These are phyloP conservation scores for Barbarea vulgaris DNA, from an alignment of 345 rosid genomes.

Conservation along the genomic window DNA sequence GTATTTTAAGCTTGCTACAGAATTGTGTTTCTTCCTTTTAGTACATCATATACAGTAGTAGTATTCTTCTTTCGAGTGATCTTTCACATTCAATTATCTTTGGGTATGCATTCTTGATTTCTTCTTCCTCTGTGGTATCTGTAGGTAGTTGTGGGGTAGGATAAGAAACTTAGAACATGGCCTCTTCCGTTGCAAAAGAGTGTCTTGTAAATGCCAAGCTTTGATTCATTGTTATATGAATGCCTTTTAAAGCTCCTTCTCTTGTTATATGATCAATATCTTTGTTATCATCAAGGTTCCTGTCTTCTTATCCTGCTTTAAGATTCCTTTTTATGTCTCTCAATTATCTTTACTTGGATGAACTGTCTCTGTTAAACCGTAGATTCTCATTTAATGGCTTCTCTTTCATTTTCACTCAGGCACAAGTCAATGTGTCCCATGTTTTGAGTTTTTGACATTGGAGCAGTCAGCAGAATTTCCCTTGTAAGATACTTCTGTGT, in stretches of 20 bases:
- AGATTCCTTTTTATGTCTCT: conserved; percentile 9
- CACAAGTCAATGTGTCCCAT: not conserved
- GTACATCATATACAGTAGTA: not conserved
- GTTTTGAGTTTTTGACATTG: not conserved
- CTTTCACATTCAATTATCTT: not conserved
- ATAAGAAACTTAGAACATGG: not conserved
- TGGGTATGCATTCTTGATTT: conserved; percentile 5
- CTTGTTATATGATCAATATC: not conserved
- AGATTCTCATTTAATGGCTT: not conserved
- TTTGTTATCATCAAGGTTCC: not conserved
- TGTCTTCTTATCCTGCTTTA: conserved; percentile 8
- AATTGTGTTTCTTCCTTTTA: not conserved
- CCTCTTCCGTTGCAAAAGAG: not conserved
- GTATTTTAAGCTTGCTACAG: not conserved
- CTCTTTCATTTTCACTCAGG: conserved; percentile 8
- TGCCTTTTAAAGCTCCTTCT: not conserved
- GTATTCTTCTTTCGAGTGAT: not conserved
- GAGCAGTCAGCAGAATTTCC: not conserved
- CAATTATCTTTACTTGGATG: not conserved
- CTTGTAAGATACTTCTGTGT: not conserved
- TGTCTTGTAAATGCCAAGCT: not conserved
- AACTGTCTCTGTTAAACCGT: not conserved
- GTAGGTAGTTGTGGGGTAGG: conserved; percentile 7
- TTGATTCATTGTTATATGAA: not conserved
- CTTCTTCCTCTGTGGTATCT: not conserved